phyloP scores from a whole-genome alignment of 495 filamentous ascomycete species.

The Cercophora scortea region DNA sequence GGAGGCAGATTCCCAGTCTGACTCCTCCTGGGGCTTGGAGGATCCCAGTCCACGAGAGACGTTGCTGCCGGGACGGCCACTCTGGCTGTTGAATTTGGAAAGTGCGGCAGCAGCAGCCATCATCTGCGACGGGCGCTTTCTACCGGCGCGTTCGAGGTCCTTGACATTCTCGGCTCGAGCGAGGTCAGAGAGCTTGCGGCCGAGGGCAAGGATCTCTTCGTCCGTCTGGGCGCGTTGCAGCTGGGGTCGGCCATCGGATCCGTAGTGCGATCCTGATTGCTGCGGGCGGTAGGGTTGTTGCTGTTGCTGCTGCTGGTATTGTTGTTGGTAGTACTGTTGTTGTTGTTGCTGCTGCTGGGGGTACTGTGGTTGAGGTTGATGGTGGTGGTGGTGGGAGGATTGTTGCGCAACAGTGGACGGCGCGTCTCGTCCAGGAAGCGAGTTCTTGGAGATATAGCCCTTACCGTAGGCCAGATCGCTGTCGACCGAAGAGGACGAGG shows the following conservation, averaged over 20 bases:
- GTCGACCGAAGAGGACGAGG: slow-evolving; percentile 40
- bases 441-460: slow-evolving; percentile 39
- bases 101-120: slow-evolving; percentile 28
- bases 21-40: slow-evolving; percentile 32
- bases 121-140: slow-evolving; percentile 28
- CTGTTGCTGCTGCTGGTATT: slow-evolving; percentile 1
- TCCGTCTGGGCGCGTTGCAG: slow-evolving; percentile 32
- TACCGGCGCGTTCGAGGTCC: slow-evolving; percentile 34
- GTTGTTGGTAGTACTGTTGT: slow-evolving; percentile 10
- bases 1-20: slow-evolving; percentile 39
- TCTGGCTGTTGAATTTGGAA: slow-evolving; percentile 23
- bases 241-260: slow-evolving; percentile 20
- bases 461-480: slow-evolving; percentile 48
- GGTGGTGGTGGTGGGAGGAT: slow-evolving; percentile 5
- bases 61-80: slow-evolving; percentile 20
- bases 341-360: slow-evolving; percentile 8
- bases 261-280: slow-evolving; percentile 10
- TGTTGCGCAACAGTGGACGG: not conserved
- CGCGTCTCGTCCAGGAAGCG: slow-evolving; percentile 15
- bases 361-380: slow-evolving; percentile 3
- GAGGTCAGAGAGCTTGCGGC: slow-evolving; percentile 36
- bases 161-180: slow-evolving; percentile 34
- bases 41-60: slow-evolving; percentile 24
- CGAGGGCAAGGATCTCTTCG: slow-evolving; percentile 41
- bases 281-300: slow-evolving; percentile 9